Percentiles rank a stretch among this genome's conserved stretches.
These are phyloP conservation scores for Passiflora organensis DNA, from an alignment of 345 rosid genomes.

Conservation along the genomic window DNA sequence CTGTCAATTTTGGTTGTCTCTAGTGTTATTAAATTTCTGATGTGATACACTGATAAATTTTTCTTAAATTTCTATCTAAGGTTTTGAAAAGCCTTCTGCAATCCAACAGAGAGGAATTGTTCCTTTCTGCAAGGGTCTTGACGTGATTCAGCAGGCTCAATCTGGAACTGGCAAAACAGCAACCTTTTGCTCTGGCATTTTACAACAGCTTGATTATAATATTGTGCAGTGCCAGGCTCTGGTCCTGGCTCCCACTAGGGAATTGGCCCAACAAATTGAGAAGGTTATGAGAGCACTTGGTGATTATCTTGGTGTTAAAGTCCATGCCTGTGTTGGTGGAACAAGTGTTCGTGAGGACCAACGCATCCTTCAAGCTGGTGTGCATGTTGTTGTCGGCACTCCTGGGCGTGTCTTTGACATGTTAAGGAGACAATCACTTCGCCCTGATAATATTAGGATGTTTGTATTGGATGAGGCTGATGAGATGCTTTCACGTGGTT, in stretches of 20 bases:
- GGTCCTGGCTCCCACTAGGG: constrained; percentile 88
- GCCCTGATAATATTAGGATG: constrained; percentile 73
- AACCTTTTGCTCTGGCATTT: constrained; percentile 87
- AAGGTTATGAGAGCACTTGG: constrained; percentile 97
- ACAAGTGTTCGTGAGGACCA: constrained; percentile 95
- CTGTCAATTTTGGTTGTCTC: background rate
- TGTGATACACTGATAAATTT: no score
- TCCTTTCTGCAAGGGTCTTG: constrained; percentile 89
- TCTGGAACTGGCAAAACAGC: constrained; percentile 97
- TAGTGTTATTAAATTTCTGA: background rate
- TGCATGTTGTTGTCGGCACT: constrained; percentile 93
- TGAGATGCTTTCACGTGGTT: constrained; percentile 96
- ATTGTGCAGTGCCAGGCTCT: constrained; percentile 75
- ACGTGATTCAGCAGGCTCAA: constrained; percentile 93
- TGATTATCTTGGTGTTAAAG: constrained; percentile 85
- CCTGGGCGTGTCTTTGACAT: constrained; percentile 98
- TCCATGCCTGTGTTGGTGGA: constrained; percentile 95
- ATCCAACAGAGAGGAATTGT: constrained; percentile 94
- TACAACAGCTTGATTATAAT: constrained; percentile 75
- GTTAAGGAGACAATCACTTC: constrained; percentile 82
- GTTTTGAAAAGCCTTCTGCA: constrained; percentile 94
- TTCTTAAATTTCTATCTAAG: constrained; percentile 8
- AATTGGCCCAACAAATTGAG: constrained; percentile 89
- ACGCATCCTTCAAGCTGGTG: constrained; percentile 84
- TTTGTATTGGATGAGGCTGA: constrained; percentile 94